phyloP scores from a whole-genome alignment of 169 alveolate genomes.

The Babesia caballi region DNA sequence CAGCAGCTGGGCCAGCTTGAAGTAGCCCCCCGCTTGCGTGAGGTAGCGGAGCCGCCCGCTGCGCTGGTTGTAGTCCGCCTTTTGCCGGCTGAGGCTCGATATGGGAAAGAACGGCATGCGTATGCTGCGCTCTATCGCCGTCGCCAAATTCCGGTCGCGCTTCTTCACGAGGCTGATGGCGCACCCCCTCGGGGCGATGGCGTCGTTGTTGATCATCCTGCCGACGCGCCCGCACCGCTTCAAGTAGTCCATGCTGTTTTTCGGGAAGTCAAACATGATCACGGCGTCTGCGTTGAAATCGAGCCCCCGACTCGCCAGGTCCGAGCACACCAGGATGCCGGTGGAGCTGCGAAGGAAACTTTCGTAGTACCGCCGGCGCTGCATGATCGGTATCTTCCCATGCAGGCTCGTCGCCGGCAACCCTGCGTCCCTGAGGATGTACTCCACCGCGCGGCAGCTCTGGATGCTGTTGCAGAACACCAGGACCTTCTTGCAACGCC shows the following conservation, averaged over 20 bases:
- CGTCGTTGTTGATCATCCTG: conserved; percentile 35
- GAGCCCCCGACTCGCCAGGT: conserved; percentile 56
- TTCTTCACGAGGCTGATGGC: conserved; percentile 48
- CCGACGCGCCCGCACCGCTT: conserved; percentile 48
- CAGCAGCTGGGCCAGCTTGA: conserved; percentile 45
- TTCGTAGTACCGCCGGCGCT: conserved; percentile 29
- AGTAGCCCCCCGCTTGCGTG: conserved; percentile 64
- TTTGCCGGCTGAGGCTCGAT: conserved; percentile 32
- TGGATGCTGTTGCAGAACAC: conserved; percentile 50
- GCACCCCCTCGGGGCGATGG: conserved; percentile 34
- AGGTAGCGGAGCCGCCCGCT: conserved; percentile 51
- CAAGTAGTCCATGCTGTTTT: conserved; percentile 51
- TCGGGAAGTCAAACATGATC: conserved; percentile 59
- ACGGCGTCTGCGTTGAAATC: conserved; percentile 56
- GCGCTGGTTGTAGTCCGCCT: conserved; percentile 46
- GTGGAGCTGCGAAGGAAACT: conserved; percentile 3
- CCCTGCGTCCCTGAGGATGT: conserved; percentile 54
- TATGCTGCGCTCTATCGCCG: conserved; percentile 53
- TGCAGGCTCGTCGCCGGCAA: conserved; percentile 50
- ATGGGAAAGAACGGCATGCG: conserved; percentile 56
- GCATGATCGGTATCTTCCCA: conserved; percentile 56
- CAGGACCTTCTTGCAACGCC: conserved; percentile 40
- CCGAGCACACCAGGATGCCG: conserved; percentile 54
- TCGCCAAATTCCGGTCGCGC: conserved; percentile 36
- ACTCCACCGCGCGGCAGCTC: conserved; percentile 57